Evolutionary conservation across 352 stramenopile genomes (phyloP).

Genomic region (Phytophthora sansomeana): DNA sequence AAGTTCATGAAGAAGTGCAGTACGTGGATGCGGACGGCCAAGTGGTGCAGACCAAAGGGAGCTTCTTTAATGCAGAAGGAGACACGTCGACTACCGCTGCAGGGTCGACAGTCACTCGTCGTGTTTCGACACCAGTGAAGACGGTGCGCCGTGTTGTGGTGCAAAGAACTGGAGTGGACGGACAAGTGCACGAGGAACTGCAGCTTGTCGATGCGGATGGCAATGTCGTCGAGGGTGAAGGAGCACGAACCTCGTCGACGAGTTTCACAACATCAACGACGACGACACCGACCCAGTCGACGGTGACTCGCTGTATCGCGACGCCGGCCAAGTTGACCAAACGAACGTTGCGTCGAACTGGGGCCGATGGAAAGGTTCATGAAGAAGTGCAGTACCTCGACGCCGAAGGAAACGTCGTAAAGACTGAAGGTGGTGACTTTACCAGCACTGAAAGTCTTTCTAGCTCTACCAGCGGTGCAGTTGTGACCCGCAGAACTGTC

Average conservation of each 20-base stretch:
- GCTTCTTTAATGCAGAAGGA: constrained; percentile 20
- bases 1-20: too few relatives aligned
- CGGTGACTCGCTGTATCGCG: constrained; percentile 22
- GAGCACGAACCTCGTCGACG: background rate
- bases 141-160: constrained; percentile 24
- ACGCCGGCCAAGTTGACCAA: constrained; percentile 26
- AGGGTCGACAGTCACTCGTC: too few relatives aligned
- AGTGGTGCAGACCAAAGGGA: constrained; percentile 9
- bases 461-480: constrained; percentile 8
- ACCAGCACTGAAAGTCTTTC: constrained; percentile 1
- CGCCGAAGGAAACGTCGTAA: constrained; percentile 30
- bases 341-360: constrained; percentile 32
- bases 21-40: too few relatives aligned
- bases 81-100: background rate
- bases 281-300: background rate
- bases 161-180: constrained; percentile 21
- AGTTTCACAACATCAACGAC: background rate
- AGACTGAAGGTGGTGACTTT: constrained; percentile 22
- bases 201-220: constrained; percentile 26
- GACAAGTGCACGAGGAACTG: constrained; percentile 26
- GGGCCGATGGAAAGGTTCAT: constrained; percentile 21
- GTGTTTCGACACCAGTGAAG: constrained; percentile 13
- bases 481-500: constrained; percentile 14
- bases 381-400: constrained; percentile 39
- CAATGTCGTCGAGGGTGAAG: constrained; percentile 8